phyloP scores from a whole-genome alignment of 106 monocot species.

The Dactylorhiza incarnata region DNA sequence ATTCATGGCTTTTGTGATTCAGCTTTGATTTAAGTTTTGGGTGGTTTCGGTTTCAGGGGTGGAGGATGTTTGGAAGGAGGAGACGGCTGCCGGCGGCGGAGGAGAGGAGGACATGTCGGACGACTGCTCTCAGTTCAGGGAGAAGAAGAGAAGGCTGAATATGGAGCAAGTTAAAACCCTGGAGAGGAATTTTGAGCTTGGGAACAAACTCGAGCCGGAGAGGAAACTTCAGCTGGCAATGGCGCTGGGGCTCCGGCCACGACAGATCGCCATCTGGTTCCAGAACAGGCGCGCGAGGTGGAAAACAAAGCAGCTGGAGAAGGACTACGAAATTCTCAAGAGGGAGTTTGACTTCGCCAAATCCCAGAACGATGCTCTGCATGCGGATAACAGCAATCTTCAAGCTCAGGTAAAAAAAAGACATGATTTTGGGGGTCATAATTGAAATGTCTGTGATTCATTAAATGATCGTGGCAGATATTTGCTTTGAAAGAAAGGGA shows the following conservation, averaged over 20 bases:
- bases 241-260: slow-evolving; percentile 17
- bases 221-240: slow-evolving; percentile 19
- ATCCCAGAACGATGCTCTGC: slow-evolving; percentile 11
- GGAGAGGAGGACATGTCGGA: slow-evolving; percentile 70
- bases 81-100: slow-evolving; percentile 9
- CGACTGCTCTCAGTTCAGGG: slow-evolving; percentile 37
- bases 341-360: slow-evolving; percentile 12
- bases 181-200: slow-evolving; percentile 22
- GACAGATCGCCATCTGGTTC: slow-evolving; percentile 26
- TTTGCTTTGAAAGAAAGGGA: slow-evolving; percentile 69
- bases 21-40: neutral
- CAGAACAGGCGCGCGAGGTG: slow-evolving; percentile 26
- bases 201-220: slow-evolving; percentile 27
- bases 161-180: slow-evolving; percentile 19
- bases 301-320: slow-evolving; percentile 28
- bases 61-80: slow-evolving; percentile 30
- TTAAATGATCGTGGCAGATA: slow-evolving; percentile 27
- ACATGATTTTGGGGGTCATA: too few species aligned
- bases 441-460: neutral
- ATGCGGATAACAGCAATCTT: slow-evolving; percentile 15
- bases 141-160: slow-evolving; percentile 42
- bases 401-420: slow-evolving; percentile 14
- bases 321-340: slow-evolving; percentile 17
- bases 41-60: slow-evolving; percentile 24
- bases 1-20: neutral